Conservation (phyloP, 2,329 filamentous ascomycete species). For the Aspergillus unguis region DNA sequence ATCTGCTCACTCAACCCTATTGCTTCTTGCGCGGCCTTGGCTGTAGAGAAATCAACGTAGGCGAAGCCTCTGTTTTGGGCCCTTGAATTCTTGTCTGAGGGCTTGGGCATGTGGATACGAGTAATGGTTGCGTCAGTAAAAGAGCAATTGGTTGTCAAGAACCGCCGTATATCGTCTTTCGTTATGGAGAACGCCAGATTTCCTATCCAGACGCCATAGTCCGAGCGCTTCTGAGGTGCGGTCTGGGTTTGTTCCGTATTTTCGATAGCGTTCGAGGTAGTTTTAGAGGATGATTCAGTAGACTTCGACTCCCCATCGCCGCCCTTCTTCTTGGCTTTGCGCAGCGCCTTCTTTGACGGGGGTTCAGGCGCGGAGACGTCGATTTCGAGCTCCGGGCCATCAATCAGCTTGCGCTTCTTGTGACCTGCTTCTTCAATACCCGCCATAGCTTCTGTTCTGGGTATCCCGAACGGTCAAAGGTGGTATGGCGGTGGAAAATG, state of each 20-base stretch:
- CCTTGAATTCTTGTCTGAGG: conserved; percentile 51
- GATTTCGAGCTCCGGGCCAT: conserved; percentile 70
- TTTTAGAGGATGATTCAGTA: conserved; percentile 10
- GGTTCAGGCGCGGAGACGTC: conserved; percentile 87
- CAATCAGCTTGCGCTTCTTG: conserved; percentile 69
- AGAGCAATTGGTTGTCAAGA: conserved; percentile 69
- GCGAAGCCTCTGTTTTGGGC: conserved; percentile 87
- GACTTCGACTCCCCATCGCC: conserved; percentile 12
- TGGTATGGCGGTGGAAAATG: too few relatives aligned
- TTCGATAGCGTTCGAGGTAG: conserved; percentile 38
- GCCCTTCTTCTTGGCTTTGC: conserved; percentile 73
- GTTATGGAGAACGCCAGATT: conserved; percentile 85
- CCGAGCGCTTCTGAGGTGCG: conserved; percentile 57
- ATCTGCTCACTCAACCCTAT: conserved; percentile 83
- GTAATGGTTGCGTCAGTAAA: conserved; percentile 72
- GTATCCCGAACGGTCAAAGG: too few relatives aligned
- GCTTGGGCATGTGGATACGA: conserved; percentile 72
- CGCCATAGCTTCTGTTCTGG: conserved; percentile 23
- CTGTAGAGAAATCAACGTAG: conserved; percentile 82
- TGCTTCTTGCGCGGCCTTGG: conserved; percentile 68
- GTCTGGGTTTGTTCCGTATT: conserved; percentile 27
- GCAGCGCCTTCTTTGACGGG: conserved; percentile 88
- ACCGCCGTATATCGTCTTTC: conserved; percentile 69
- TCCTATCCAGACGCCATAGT: conserved; percentile 90
- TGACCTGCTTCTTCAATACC: conserved; percentile 26